Conservation (phyloP, 148 eudicot species). For the Dysphania ambrosioides region DNA sequence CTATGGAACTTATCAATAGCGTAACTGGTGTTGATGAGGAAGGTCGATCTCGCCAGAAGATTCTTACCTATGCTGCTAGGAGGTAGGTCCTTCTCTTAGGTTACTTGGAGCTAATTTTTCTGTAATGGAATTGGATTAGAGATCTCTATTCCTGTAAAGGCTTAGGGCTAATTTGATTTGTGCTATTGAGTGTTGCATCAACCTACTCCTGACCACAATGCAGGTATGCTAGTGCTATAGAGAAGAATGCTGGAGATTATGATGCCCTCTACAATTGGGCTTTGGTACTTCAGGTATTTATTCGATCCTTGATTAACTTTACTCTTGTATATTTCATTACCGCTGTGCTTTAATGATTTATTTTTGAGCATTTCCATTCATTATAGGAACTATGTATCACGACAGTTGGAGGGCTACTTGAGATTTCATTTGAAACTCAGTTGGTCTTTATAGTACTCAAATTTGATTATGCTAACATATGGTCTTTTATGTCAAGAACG, state of each 20-base stretch:
- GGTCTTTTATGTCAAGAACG: neutral
- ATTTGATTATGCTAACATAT: neutral
- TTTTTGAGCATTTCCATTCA: neutral
- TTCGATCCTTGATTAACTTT: neutral
- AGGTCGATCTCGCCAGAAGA: slow-evolving; percentile 79
- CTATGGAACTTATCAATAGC: slow-evolving; percentile 80
- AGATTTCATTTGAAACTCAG: neutral
- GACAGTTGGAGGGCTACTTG: neutral
- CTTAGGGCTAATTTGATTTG: neutral
- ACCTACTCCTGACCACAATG: slow-evolving; percentile 8
- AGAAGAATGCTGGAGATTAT: slow-evolving; percentile 79
- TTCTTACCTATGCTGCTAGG: slow-evolving; percentile 88
- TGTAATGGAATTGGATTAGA: neutral
- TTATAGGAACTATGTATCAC: neutral
- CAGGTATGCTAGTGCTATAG: slow-evolving; percentile 86
- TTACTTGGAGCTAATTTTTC: neutral
- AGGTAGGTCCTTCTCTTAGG: slow-evolving; percentile 39
- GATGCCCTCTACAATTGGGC: slow-evolving; percentile 99
- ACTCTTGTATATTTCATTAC: slow-evolving; percentile 1
- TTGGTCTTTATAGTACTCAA: neutral
- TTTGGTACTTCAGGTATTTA: slow-evolving; percentile 80
- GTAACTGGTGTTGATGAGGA: slow-evolving; percentile 86
- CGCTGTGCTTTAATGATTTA: neutral
- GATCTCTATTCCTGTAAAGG: neutral
- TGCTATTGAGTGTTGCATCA: neutral